Base-by-base conservation (phyloP, 106 monocot species). In the Gastrodia elata region DNA sequence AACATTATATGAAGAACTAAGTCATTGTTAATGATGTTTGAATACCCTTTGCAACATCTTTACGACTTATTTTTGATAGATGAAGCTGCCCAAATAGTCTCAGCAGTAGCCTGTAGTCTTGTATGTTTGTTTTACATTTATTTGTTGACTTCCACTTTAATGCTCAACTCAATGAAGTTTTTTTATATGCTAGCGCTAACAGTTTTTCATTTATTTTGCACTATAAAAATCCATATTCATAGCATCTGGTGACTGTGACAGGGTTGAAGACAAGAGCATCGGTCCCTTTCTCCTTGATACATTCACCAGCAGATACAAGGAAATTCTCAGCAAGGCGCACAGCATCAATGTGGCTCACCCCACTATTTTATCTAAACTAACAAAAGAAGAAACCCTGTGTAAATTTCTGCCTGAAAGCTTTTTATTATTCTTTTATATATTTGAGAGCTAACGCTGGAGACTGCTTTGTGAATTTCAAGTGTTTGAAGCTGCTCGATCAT, bases 291-390 rank as follows among this genome's bases (percentile, higher is more conserved):
- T 90, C 2, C 80, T 30, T n/a, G 76, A 84, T 44, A 36, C 90
- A 44, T 90, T 90, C 71, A 83, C 82, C 26, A 81, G 78, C 69
- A 82, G 87, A 56, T 87, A 87, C 79, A 84, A 82, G 76, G 87
- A 90, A 71, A 73, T 84, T 13, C 76, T 90, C 1, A 76, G 90
- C 75, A 90, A 87, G 58, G 79, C 90, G 15, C 90, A 90, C 64
- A 83, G 84, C 68, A 82, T 78, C 68, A 72, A 68, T 11, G 43
- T 46, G 20, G 70, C 82, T 32, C 68, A 78, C 5, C 82, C 84
- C 27, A 90, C 82, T 69, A 83, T 78, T 71, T 56, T 76, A 24
- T 41, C 74, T 22, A 80, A 78, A n/a, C 82, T 90, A 34, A 80
- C 86, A 18, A 82, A 87, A 46, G 87, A 90, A 76, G 87, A 87